A percentile compares a stretch with the other conserved stretches of the same genome.
Conservation (phyloP, 1,139 yeast species). For the Scheffersomyces titani region DNA sequence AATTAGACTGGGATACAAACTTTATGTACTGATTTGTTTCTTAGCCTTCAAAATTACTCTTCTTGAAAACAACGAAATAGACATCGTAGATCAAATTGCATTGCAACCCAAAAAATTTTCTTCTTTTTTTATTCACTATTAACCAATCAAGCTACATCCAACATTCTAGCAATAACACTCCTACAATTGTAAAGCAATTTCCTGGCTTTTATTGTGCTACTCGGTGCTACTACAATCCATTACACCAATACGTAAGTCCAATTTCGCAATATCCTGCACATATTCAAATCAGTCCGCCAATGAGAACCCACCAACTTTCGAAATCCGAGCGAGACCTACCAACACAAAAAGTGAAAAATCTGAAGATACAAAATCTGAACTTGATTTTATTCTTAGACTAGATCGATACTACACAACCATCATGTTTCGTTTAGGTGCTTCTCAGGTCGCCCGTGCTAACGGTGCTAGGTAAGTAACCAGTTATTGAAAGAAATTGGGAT, state of each 20-base stretch:
- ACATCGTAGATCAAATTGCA: not conserved
- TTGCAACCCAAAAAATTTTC: not conserved
- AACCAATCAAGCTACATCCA: not conserved
- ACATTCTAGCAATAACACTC: not conserved
- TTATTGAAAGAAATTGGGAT: not conserved
- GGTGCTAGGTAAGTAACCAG: slow-evolving; percentile 55
- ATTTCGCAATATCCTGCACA: not conserved
- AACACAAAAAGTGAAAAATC: not conserved
- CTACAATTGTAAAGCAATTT: not conserved
- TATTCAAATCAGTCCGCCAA: not conserved
- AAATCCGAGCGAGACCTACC: slow-evolving; percentile 1
- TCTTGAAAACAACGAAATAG: not conserved
- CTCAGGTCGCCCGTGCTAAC: slow-evolving; percentile 59
- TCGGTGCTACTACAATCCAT: not conserved
- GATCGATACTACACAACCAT: slow-evolving; percentile 10
- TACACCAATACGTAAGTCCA: not conserved
- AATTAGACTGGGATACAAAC: not conserved
- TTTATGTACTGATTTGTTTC: not conserved
- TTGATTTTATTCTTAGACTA: not conserved
- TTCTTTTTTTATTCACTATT: not conserved
- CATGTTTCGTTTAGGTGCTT: slow-evolving; percentile 70
- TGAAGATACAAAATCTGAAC: not conserved
- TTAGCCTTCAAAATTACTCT: not conserved
- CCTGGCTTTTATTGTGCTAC: not conserved
- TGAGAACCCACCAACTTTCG: not conserved